Evolutionary conservation across 768 basidiomycete genomes (phyloP).

Genomic region (Kwoniella sp.): DNA sequence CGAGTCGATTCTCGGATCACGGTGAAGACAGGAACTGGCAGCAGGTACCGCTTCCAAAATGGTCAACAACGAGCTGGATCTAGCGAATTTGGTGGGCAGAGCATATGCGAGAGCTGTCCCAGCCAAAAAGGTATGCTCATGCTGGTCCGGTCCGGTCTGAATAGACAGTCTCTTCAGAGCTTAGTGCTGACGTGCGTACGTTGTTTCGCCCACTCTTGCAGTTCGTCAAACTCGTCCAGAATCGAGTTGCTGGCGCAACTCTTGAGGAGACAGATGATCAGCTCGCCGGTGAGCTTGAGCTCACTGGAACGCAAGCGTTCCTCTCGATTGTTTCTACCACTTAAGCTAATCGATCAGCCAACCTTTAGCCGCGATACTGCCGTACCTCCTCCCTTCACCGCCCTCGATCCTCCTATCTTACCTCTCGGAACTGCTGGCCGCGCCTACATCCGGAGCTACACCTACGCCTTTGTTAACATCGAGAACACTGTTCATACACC

Average conservation of each 20-base stretch:
- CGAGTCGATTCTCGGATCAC: no score
- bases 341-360: no score
- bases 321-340: neutral
- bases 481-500: constrained; percentile 18
- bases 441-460: neutral
- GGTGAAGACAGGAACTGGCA: no score
- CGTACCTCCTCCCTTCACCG: constrained; percentile 14
- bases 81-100: constrained; percentile 20
- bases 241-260: neutral
- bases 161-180: no score
- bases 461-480: constrained; percentile 6
- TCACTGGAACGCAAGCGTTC: neutral
- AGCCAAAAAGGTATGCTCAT: constrained; percentile 31
- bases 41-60: constrained; percentile 7
- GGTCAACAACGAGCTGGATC: constrained; percentile 18
- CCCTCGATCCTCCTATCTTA: constrained; percentile 35
- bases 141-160: no score
- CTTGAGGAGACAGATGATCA: neutral
- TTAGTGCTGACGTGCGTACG: no score
- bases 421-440: constrained; percentile 25
- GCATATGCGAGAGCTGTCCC: constrained; percentile 33
- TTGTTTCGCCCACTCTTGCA: no score
- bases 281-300: constrained; percentile 15
- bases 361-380: constrained; percentile 25
- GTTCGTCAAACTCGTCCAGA: constrained; percentile 24